These are phyloP conservation scores for Euryodendron excelsum DNA, from an alignment of 148 eudicot genomes.

Conservation along the genomic window DNA sequence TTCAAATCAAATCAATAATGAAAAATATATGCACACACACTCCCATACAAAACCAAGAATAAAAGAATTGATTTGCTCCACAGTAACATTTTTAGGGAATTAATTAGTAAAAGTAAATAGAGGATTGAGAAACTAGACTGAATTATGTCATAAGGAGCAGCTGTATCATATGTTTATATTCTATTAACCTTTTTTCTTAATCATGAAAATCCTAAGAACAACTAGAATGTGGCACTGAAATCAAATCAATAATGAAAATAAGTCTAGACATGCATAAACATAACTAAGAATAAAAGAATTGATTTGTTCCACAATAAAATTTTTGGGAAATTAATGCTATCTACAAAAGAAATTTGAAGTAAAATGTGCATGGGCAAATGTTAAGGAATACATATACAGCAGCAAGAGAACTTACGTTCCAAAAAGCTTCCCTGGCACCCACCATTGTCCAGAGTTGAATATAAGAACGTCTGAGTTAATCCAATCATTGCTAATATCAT, in stretches of 20 bases:
- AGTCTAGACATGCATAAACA: background rate
- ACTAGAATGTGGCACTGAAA: background rate
- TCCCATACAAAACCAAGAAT: no score
- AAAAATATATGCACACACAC: no score
- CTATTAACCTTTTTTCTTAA: background rate
- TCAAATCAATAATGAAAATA: background rate
- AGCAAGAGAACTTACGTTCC: conserved; percentile 58
- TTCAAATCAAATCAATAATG: no score
- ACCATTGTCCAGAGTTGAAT: conserved; percentile 96
- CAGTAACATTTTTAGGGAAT: no score
- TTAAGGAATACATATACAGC: background rate
- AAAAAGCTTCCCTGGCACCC: conserved; percentile 85
- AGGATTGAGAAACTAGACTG: background rate
- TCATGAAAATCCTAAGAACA: background rate
- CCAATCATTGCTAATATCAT: conserved; percentile 67
- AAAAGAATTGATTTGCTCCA: no score
- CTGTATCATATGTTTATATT: background rate
- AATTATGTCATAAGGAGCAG: background rate
- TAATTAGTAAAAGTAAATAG: background rate
- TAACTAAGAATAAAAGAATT: background rate
- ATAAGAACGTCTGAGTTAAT: conserved; percentile 70
- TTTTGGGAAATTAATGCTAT: background rate
- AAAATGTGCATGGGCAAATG: background rate
- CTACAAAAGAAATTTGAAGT: background rate
- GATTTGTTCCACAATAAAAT: background rate